Base-by-base conservation (phyloP, 805 yeast species). In the Yamadazyma paraphyllophila region DNA sequence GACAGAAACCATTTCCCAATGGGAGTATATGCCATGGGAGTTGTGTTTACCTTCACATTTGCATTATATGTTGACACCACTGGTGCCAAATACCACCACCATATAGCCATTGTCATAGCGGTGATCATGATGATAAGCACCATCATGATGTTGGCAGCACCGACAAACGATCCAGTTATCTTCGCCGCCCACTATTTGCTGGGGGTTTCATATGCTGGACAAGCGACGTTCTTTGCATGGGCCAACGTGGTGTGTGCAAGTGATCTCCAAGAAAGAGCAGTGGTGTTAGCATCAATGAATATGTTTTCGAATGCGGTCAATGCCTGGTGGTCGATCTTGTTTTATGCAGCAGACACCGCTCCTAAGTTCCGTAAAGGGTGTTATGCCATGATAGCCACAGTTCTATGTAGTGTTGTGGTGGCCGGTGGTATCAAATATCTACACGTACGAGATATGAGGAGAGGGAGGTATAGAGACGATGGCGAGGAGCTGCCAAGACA, bases 201-300 rank as follows among this genome's bases (percentile, higher is more conserved):
- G 32, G 85, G 84, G 11, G 55, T 76, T 12, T 59, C 81, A 0
- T 80, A 73, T 52, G 80, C 84, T 30, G 84, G 82, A 3, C 85
- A 81, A 49, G 77, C 86, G 0, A 69, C 76, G 0, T 77, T 78
- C 58, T 77, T 82, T 42, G 78, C 85, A 0, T 81, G 86, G 85
- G 83, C 83, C 2, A 81, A 81, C 52, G 66, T 78, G 39, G 77
- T 79, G 1, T 78, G 83, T 49, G 71, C 75, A 27, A 71, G 77
- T 49, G 88, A 83, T 58, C 59, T 78, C 20, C 81, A 82, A 63
- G 84, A 80, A 54, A 69, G 87, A 55, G 84, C 87, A 0, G 67
- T 82, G 39, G 83, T 81, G 1, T 63, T 82, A 40, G 87, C 83
- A 0, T 78, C 83, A 0, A 80, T 81, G 84, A 80, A 80, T 59